Percentiles rank a stretch among this genome's conserved stretches.
phyloP scores from a whole-genome alignment of 768 basidiomycete genomes.

The Boletus coccyginus region DNA sequence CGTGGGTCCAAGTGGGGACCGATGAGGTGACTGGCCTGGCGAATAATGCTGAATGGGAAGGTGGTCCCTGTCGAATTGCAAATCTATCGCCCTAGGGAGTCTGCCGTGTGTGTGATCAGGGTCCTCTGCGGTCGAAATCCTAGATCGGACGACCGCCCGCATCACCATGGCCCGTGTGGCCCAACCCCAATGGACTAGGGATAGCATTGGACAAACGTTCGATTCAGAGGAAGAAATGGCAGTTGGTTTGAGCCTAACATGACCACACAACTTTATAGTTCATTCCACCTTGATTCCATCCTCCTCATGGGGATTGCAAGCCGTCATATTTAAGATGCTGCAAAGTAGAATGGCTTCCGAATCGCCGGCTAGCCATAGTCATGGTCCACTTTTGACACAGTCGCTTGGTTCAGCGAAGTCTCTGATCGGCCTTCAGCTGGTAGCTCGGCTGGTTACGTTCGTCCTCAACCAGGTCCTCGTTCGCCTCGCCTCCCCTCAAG shows the following conservation, averaged over 20 bases:
- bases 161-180: background rate
- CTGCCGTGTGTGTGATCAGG: background rate
- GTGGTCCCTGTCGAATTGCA: background rate
- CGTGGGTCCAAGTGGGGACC: background rate
- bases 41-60: background rate
- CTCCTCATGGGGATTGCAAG: conserved; percentile 4
- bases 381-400: conserved; percentile 21
- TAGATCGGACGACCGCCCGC: background rate
- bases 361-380: background rate
- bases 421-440: conserved; percentile 82
- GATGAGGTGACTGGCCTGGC: background rate
- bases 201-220: no score
- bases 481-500: conserved; percentile 77
- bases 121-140: background rate
- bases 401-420: conserved; percentile 50
- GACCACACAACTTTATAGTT: conserved; percentile 9
- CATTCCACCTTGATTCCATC: background rate
- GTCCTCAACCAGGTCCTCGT: conserved; percentile 84
- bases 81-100: background rate
- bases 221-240: background rate
- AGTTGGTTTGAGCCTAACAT: conserved; percentile 1
- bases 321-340: background rate
- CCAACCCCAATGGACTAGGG: background rate
- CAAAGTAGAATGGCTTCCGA: conserved; percentile 11
- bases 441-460: conserved; percentile 85